These are phyloP conservation scores for Talaromyces sp. DNA, from an alignment of 2,329 filamentous ascomycete species.

Conservation along the genomic window DNA sequence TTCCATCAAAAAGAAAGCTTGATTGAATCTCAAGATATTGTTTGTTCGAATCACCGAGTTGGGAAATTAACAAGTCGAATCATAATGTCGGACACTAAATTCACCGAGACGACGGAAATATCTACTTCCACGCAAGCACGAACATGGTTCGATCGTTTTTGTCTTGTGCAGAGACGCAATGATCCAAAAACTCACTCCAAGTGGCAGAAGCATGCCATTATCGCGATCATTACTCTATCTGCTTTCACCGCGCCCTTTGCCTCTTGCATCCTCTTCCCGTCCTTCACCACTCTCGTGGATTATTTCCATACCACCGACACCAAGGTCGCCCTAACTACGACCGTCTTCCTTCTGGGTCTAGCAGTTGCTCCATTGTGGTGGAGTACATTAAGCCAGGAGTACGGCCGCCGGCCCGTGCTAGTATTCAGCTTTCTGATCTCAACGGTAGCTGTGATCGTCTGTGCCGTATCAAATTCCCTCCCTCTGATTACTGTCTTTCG, in stretches of 20 bases:
- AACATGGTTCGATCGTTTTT: neutral
- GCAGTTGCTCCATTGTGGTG: constrained; percentile 45
- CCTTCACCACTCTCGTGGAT: constrained; percentile 32
- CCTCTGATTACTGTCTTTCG: constrained; percentile 43
- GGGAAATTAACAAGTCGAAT: neutral
- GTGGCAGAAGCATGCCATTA: constrained; percentile 2
- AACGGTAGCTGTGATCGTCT: constrained; percentile 37
- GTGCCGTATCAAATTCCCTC: constrained; percentile 37
- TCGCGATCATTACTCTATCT: constrained; percentile 5
- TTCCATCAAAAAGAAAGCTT: neutral
- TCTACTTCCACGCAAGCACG: neutral
- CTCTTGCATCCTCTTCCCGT: constrained; percentile 12
- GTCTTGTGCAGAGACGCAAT: neutral
- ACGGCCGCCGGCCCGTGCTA: constrained; percentile 41
- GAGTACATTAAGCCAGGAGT: constrained; percentile 39
- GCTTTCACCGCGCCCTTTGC: constrained; percentile 14
- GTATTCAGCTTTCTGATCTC: constrained; percentile 39
- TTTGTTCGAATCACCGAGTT: neutral
- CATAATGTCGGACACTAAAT: neutral
- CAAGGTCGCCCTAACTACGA: constrained; percentile 39
- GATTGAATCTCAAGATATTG: neutral
- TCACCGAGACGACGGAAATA: neutral
- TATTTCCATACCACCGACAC: constrained; percentile 35
- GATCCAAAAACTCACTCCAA: neutral
- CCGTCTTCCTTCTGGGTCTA: constrained; percentile 41